Conservation (phyloP, 805 yeast species). For the Candida vaughaniae region DNA sequence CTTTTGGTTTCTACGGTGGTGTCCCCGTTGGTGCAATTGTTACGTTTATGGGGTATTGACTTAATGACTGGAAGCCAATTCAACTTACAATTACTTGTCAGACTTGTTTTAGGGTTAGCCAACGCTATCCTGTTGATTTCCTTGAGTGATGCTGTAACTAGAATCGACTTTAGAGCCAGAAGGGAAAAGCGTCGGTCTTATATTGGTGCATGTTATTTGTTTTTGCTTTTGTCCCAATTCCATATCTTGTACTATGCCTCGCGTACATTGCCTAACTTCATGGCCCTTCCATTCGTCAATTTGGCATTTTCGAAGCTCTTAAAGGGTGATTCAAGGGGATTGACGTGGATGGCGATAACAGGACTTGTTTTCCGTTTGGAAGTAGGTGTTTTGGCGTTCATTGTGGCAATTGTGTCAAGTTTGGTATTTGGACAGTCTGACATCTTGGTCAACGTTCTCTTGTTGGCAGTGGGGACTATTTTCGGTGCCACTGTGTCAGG, state of each 20-base stretch:
- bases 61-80: constrained; percentile 30
- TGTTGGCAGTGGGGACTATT: constrained; percentile 49
- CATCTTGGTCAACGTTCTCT: constrained; percentile 32
- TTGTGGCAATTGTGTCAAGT: constrained; percentile 48
- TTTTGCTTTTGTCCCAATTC: constrained; percentile 67
- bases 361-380: constrained; percentile 76
- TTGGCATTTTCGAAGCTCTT: constrained; percentile 52
- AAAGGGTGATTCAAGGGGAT: constrained; percentile 45
- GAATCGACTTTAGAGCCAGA: constrained; percentile 21
- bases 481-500: constrained; percentile 51
- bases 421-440: constrained; percentile 47
- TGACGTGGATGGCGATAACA: constrained; percentile 57
- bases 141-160: constrained; percentile 41
- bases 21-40: constrained; percentile 29
- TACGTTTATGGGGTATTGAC: constrained; percentile 20
- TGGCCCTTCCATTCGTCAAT: constrained; percentile 73
- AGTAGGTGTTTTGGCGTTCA: constrained; percentile 50
- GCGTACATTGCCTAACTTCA: constrained; percentile 83
- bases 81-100: constrained; percentile 51
- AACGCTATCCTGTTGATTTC: constrained; percentile 55
- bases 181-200: constrained; percentile 16
- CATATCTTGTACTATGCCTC: constrained; percentile 80
- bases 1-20: constrained; percentile 48
- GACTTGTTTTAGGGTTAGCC: constrained; percentile 61
- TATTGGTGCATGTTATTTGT: constrained; percentile 56